Evolutionary conservation across 164 flowering plant genomes (phyloP), one percentile per base, ranked within the genome.

Genomic region (Chloranthus sessilifolius): DNA sequence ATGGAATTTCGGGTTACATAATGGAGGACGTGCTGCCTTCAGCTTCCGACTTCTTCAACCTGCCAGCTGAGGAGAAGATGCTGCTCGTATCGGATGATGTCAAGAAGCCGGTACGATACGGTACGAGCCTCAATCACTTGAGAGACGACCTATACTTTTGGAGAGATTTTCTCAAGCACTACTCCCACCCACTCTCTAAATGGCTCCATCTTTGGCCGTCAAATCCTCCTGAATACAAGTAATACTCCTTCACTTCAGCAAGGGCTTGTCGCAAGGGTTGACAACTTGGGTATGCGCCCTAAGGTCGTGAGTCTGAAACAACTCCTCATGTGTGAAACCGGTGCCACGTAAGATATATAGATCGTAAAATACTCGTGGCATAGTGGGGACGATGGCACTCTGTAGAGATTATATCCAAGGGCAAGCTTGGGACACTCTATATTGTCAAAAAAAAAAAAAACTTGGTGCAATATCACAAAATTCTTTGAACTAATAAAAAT

Each of bases 91-190:
- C 82, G 0, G 55, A 53, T 11, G 76, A 80, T 37, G 81, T 80
- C 6, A 55, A 43, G 54, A 60, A 74, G 59, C 78, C 84, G 1
- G 82, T 78, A 26, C 61, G 91, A 24, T 75, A 70, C 41, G 69
- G 70, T 1, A 66, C 78, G 4, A 73, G 75, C 55, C 3, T 78
- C 7, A 74, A 55, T n/a, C 72, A 74, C 34, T 76, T 75, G n/a
- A 27, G 44, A 2, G 90, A 76, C 36, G 59, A 57, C 48, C 39
- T 69, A 14, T 78, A 74, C 23, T 74, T 59, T 43, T 64, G 83
- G 80, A 78, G 91, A 62, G 58, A 66, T 0, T 72, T 78, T 43
- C 77, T 83, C 47, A 78, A 83, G 46, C 83, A 80, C 55, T 78
- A 78, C 43, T 70, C 84, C 0, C 59, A 78, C 55, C 91, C 87